Evolutionary conservation across 169 alveolate species (phyloP).

Genomic region (Eimeria sp.): DNA sequence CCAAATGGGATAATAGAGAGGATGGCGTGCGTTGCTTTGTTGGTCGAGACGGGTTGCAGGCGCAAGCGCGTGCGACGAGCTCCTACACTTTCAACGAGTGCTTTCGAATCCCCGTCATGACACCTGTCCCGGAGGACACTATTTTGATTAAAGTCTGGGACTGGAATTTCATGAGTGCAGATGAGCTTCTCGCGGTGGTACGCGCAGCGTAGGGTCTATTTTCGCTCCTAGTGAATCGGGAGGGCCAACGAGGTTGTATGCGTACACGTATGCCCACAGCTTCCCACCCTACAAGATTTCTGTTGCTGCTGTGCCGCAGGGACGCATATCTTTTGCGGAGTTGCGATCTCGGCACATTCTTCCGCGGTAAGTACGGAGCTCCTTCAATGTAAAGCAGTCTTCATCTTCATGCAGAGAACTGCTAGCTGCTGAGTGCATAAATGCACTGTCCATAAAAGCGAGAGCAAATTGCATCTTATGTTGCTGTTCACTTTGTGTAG

Average conservation of each 20-base stretch:
- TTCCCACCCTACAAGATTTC: not conserved
- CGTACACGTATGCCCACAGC: not conserved
- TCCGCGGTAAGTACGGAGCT: constrained; percentile 85
- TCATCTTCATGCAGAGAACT: not conserved
- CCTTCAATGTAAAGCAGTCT: constrained; percentile 83
- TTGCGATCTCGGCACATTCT: constrained; percentile 84
- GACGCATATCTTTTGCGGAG: constrained; percentile 83
- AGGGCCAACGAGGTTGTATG: not conserved
- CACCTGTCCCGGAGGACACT: constrained; percentile 94
- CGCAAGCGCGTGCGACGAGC: constrained; percentile 86
- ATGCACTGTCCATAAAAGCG: not conserved
- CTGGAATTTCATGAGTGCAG: constrained; percentile 86
- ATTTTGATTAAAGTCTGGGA: constrained; percentile 94
- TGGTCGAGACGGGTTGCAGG: constrained; percentile 77
- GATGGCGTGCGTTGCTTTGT: constrained; percentile 35
- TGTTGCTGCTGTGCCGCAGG: constrained; percentile 43
- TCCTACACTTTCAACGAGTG: constrained; percentile 95
- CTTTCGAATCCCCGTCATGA: constrained; percentile 93
- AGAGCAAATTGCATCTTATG: constrained; percentile 80
- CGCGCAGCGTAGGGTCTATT: not conserved
- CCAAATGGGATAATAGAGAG: constrained; percentile 73
- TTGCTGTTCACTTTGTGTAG: constrained; percentile 66
- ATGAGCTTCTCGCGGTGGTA: constrained; percentile 82
- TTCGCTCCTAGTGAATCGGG: not conserved
- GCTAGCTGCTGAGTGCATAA: not conserved